These are phyloP conservation scores for Flaveria trinervia DNA, from an alignment of 129 eudicot genomes.

Conservation along the genomic window DNA sequence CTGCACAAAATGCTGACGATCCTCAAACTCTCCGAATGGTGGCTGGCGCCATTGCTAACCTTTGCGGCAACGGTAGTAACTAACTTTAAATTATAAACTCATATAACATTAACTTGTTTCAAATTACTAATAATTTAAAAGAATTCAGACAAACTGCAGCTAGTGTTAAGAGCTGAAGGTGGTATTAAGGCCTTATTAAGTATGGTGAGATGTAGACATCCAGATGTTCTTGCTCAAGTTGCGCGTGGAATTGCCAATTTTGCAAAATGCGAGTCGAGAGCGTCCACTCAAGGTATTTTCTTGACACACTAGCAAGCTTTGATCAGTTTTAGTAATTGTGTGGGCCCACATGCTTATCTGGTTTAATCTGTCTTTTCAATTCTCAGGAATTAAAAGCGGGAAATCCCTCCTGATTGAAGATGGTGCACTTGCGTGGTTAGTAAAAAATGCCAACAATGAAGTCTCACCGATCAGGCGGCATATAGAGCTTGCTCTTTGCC, in stretches of 20 bases:
- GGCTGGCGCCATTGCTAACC: constrained; percentile 95
- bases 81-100: neutral
- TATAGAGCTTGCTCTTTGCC: constrained; percentile 92
- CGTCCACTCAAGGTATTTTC: constrained; percentile 71
- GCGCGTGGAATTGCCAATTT: constrained; percentile 95
- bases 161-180: constrained; percentile 78
- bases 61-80: constrained; percentile 88
- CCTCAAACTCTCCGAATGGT: constrained; percentile 98
- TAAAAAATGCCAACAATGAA: constrained; percentile 81
- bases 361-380: constrained; percentile 9
- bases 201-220: constrained; percentile 92
- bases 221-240: constrained; percentile 95
- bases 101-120: neutral
- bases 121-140: neutral
- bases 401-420: constrained; percentile 81
- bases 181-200: constrained; percentile 86
- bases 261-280: constrained; percentile 94
- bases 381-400: constrained; percentile 65
- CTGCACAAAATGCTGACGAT: constrained; percentile 87
- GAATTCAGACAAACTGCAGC: constrained; percentile 65
- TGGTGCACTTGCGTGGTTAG: constrained; percentile 87
- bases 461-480: constrained; percentile 91
- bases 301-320: neutral
- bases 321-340: neutral
- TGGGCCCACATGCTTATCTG: constrained; percentile 10